Evolutionary conservation across 306 rosid species (phyloP), one percentile per base, ranked within the genome.

Genomic region (Elaeagnus macrophylla): DNA sequence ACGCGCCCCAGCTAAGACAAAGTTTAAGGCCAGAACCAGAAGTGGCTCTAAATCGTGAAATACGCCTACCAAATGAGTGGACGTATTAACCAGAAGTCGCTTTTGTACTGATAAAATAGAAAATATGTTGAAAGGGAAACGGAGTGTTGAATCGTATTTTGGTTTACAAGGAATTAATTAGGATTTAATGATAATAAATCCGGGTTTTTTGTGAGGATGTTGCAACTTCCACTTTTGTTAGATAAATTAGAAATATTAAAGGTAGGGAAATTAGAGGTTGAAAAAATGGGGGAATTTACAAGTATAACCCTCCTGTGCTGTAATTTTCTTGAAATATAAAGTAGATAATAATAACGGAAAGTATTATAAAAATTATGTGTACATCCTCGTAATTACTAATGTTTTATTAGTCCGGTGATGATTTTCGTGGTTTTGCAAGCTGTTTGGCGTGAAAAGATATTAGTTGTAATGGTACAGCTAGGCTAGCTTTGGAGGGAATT

Each of bases 1-100:
- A 84, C 64, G 84, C 77, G 12, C 77, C 79, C 1, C 81, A 75
- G 51, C 90, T 72, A 48, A 69, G 82, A 17, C 14, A 72, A 37
- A 74, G 37, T 7, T 9, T 65, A 7, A 68, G 81, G 58, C 62
- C 75, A 1, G 91, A 80, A 16, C 62, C 75, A 1, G 91, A 80
- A 16, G 88, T 59, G 18, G 51, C 75, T 0, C 53, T 76, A 10
- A 80, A 49, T 45, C 69, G 68, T 47, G 97, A 89, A 66, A 18
- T 60, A 54, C 85, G 81, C 32, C 61, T 85, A 6, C 97, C 97
- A 1, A 85, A 80, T 51, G 97, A 89, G 37, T 89, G 97, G 97
- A 83, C 94, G 8, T 89, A 89, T 43, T 89, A 76, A 57, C 49
- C 11, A 36, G 45, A 19, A 37, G 11, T 36, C 10, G 60, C 60